phyloP scores from a whole-genome alignment of 1,139 yeast species.

The Lodderomyces beijingensis region DNA sequence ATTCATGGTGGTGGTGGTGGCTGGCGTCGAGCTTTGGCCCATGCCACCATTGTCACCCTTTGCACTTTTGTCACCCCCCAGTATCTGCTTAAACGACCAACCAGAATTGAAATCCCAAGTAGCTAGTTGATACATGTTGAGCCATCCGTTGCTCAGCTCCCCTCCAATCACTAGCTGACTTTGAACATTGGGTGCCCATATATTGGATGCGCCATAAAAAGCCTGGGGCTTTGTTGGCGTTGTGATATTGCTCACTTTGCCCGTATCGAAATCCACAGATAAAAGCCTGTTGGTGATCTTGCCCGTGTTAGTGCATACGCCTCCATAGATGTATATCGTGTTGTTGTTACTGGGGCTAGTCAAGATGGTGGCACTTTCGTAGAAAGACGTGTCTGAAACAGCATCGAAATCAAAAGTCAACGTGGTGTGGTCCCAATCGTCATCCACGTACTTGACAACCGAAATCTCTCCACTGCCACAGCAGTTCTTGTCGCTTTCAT shows the following conservation, averaged over 20 bases:
- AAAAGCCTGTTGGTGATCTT: conserved; percentile 27
- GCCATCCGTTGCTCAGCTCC: conserved; percentile 36
- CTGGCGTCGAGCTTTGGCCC: conserved; percentile 6
- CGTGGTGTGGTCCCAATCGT: conserved; percentile 21
- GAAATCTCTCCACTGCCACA: conserved; percentile 29
- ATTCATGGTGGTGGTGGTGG: conserved; percentile 14
- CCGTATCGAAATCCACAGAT: conserved; percentile 23
- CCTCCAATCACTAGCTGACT: conserved; percentile 42
- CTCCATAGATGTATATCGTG: conserved; percentile 39
- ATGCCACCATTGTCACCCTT: too few relatives aligned
- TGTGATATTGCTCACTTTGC: conserved; percentile 29
- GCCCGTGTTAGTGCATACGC: conserved; percentile 20
- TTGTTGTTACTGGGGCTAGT: conserved; percentile 21
- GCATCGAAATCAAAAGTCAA: conserved; percentile 18
- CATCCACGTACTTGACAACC: conserved; percentile 21
- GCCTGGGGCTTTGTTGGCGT: conserved; percentile 43
- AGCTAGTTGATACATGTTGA: conserved; percentile 44
- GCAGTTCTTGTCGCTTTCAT: conserved; percentile 13
- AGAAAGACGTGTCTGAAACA: conserved; percentile 28
- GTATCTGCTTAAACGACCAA: conserved; percentile 36
- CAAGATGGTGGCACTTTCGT: conserved; percentile 28
- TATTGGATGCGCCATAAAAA: conserved; percentile 38
- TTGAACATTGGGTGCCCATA: conserved; percentile 38
- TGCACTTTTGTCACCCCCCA: too few relatives aligned
- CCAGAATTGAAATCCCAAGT: conserved; percentile 44